These are phyloP conservation scores for Eutypella sp. DNA, from an alignment of 2,329 filamentous ascomycete genomes.

Conservation along the genomic window DNA sequence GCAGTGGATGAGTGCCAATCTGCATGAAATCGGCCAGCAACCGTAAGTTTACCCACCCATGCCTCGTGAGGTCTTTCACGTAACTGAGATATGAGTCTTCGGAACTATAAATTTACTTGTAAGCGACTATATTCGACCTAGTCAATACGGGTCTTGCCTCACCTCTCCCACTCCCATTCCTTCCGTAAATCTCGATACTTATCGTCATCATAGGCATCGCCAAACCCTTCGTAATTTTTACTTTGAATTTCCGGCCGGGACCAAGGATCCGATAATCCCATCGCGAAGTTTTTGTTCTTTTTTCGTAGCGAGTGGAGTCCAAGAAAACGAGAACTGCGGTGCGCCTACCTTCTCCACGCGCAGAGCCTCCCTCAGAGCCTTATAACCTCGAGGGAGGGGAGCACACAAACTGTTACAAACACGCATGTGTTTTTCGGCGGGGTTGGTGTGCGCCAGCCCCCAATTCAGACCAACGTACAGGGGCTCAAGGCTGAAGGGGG, in stretches of 20 bases:
- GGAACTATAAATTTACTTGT: background rate
- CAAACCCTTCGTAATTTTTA: background rate
- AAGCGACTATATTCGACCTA: background rate
- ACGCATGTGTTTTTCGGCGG: no score
- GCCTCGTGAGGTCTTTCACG: conserved; percentile 5
- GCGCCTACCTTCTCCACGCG: no score
- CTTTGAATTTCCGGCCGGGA: background rate
- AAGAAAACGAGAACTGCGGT: no score
- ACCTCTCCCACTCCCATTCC: background rate
- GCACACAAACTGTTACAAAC: no score
- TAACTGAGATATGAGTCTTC: background rate
- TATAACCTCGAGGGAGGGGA: no score
- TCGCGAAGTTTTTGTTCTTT: no score
- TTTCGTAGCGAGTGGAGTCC: no score
- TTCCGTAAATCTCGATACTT: background rate
- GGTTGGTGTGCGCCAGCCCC: no score
- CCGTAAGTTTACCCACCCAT: conserved; percentile 11
- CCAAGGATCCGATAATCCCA: background rate
- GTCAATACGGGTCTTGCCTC: background rate
- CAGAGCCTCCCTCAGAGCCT: no score
- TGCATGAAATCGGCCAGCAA: conserved; percentile 16
- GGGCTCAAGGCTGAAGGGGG: no score
- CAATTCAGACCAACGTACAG: no score
- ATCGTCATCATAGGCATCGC: background rate
- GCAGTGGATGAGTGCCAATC: conserved; percentile 13